Percentiles rank a stretch among this genome's conserved stretches.
phyloP scores from a whole-genome alignment of 2,329 filamentous ascomycete genomes.

The Ophiostoma sp. region DNA sequence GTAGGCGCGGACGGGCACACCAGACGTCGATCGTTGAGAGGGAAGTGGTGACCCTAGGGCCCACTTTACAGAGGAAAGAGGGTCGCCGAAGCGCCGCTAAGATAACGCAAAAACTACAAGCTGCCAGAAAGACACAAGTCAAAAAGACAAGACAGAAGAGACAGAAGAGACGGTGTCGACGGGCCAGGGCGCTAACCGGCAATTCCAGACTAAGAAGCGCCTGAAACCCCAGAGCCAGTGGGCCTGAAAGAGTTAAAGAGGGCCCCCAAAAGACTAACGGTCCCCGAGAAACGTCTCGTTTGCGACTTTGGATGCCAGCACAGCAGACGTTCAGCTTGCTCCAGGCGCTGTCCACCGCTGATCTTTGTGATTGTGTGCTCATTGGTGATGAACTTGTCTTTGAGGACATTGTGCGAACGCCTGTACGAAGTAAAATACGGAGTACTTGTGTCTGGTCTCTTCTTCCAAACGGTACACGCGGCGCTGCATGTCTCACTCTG shows the following conservation, averaged over 20 bases:
- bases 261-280: neutral
- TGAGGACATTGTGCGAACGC: constrained; percentile 1
- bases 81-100: neutral
- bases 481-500: constrained; percentile 24
- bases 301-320: constrained; percentile 21
- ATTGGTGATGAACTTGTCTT: neutral
- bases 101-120: constrained; percentile 5
- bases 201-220: constrained; percentile 18
- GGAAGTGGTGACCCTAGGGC: neutral
- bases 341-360: neutral
- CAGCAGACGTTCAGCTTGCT: constrained; percentile 22
- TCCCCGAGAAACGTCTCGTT: constrained; percentile 14
- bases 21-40: neutral
- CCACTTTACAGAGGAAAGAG: constrained; percentile 11
- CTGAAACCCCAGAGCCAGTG: constrained; percentile 6
- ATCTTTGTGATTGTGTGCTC: neutral
- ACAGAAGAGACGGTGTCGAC: neutral
- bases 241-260: neutral
- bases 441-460: neutral
- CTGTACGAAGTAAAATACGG: too few relatives aligned
- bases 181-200: constrained; percentile 8
- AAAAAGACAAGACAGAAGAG: neutral
- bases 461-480: neutral
- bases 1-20: constrained; percentile 4
- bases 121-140: constrained; percentile 3